Evolutionary conservation across 768 basidiomycete species (phyloP).

Genomic region (Pisolithus microcarpus): DNA sequence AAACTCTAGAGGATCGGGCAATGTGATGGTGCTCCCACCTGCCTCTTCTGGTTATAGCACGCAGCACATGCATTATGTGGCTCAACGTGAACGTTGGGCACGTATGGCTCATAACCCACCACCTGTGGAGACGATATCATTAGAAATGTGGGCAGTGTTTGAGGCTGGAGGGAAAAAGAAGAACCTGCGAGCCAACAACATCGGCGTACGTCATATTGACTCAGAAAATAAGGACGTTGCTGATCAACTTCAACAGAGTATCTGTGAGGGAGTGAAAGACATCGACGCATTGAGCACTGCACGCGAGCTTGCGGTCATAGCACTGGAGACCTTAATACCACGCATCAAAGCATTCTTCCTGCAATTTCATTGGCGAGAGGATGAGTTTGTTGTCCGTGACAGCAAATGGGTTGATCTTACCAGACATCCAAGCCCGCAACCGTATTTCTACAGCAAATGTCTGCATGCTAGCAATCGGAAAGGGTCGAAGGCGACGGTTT

Average conservation of each 20-base stretch:
- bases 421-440: not conserved
- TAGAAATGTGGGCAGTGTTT: conserved; percentile 1
- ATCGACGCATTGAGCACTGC: conserved; percentile 1
- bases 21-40: not conserved
- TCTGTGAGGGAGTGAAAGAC: conserved; percentile 3
- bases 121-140: conserved; percentile 1
- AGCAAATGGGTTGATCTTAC: conserved; percentile 4
- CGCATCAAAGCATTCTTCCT: not conserved
- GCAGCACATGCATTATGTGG: conserved; percentile 1
- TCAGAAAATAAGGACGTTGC: not conserved
- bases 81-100: not conserved
- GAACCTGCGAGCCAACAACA: not conserved
- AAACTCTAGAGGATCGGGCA: not conserved
- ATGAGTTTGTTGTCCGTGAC: conserved; percentile 6
- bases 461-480: not conserved
- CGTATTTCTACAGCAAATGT: conserved; percentile 5
- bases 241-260: conserved; percentile 3
- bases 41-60: not conserved
- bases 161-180: not conserved
- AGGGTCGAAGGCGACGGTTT: not conserved
- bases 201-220: conserved; percentile 1
- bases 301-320: not conserved
- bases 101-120: not conserved
- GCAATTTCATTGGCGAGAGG: not conserved
- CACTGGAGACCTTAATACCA: not conserved